Percentiles rank a stretch among this genome's conserved stretches.
Conservation (phyloP, 2,329 filamentous ascomycete species). For the Chaetomium globosum region DNA sequence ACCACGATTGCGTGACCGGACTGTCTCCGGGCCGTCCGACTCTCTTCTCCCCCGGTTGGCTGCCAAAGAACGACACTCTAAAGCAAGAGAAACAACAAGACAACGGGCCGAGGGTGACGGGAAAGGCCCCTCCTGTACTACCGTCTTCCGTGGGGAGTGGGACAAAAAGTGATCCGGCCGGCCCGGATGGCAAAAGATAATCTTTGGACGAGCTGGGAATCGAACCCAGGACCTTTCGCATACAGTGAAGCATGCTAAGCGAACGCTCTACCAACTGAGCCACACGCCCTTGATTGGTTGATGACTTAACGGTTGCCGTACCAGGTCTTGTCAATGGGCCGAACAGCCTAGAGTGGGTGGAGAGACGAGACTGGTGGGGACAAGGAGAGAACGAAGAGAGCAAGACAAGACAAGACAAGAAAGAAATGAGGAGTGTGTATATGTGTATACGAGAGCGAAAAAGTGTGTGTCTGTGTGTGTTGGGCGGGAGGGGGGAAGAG, state of each 20-base stretch:
- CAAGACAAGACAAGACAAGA: too few species aligned
- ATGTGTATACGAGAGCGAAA: too few species aligned
- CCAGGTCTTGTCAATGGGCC: not conserved
- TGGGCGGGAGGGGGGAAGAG: too few species aligned
- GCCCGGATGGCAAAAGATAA: not conserved
- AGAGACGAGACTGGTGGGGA: not conserved
- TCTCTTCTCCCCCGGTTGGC: not conserved
- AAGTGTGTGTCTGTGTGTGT: too few species aligned
- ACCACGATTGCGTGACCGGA: slow-evolving; percentile 18
- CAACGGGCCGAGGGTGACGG: not conserved
- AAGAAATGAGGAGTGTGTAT: too few species aligned
- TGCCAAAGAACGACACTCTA: not conserved
- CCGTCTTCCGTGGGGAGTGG: not conserved
- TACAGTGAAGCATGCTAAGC: slow-evolving; percentile 29
- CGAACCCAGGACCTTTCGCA: slow-evolving; percentile 36
- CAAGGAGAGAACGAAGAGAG: not conserved
- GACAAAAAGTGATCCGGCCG: not conserved
- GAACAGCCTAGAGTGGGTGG: not conserved
- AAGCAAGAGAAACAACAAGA: not conserved
- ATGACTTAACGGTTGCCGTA: not conserved
- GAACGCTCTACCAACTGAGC: slow-evolving; percentile 36
- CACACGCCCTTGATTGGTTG: slow-evolving; percentile 31
- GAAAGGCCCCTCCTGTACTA: not conserved
- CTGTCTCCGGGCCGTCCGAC: not conserved
- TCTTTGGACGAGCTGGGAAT: slow-evolving; percentile 35